A percentile compares a stretch with the other conserved stretches of the same genome.
phyloP scores from a whole-genome alignment of 2,329 filamentous ascomycete species.

The Fusarium clavum region DNA sequence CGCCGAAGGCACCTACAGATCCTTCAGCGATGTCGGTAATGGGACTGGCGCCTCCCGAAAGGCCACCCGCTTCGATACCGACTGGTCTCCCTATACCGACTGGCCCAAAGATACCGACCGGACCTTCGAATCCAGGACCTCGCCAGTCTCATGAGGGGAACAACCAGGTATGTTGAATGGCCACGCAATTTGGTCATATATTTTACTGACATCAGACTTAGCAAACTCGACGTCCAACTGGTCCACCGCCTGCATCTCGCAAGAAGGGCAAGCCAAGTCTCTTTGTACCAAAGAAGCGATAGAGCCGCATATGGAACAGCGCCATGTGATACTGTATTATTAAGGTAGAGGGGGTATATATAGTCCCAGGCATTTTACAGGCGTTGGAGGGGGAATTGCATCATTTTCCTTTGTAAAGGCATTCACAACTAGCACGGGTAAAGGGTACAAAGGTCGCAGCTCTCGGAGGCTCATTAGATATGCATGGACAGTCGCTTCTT shows the following conservation, averaged over 20 bases:
- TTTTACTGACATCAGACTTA: conserved; percentile 35
- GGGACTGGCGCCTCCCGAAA: conserved; percentile 60
- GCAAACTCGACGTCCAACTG: conserved; percentile 32
- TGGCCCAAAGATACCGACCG: conserved; percentile 28
- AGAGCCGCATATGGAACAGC: conserved; percentile 1
- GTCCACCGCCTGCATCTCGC: conserved; percentile 45
- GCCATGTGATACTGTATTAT: conserved; percentile 18
- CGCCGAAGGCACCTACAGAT: conserved; percentile 54
- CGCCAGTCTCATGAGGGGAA: conserved; percentile 29
- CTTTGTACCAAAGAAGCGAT: conserved; percentile 57
- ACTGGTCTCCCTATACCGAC: conserved; percentile 27
- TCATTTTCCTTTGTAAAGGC: conserved; percentile 5
- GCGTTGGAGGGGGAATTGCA: conserved; percentile 34
- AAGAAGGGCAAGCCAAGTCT: conserved; percentile 59
- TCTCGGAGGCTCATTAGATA: not conserved
- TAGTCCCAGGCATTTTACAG: conserved; percentile 29
- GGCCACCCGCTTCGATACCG: conserved; percentile 51
- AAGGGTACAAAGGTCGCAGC: not conserved
- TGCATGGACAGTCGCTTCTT: not conserved
- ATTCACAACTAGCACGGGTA: conserved; percentile 7
- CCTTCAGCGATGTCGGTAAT: conserved; percentile 66
- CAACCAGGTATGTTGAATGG: conserved; percentile 36
- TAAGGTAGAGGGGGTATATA: conserved; percentile 18
- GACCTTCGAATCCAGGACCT: conserved; percentile 39
- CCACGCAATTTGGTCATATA: not conserved